phyloP scores from a whole-genome alignment of 2,329 filamentous ascomycete genomes.

The Seiridium cupressi region DNA sequence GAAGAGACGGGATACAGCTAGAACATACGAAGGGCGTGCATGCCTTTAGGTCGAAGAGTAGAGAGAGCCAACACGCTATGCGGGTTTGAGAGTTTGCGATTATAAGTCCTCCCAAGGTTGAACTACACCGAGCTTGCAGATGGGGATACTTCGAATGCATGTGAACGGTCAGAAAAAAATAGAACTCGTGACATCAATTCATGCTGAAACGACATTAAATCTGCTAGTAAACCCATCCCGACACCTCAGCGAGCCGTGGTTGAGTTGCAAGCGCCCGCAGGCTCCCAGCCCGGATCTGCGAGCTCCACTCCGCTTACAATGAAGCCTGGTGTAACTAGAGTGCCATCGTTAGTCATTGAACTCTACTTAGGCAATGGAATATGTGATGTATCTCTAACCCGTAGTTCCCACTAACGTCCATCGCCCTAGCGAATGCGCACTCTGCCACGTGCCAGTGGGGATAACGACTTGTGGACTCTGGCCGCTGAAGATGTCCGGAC shows the following conservation, averaged over 20 bases:
- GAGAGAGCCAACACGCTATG: too few species aligned
- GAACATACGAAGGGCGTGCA: too few species aligned
- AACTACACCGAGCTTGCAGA: too few species aligned
- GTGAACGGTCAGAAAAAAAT: too few species aligned
- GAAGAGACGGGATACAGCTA: too few species aligned
- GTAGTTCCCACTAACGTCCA: constrained; percentile 48
- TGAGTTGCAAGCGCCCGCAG: neutral
- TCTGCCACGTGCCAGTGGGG: constrained; percentile 41
- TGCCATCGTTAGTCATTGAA: neutral
- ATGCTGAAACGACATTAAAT: neutral
- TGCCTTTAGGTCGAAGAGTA: too few species aligned
- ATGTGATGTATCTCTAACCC: constrained; percentile 15
- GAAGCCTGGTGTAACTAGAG: constrained; percentile 8
- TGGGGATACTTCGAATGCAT: too few species aligned
- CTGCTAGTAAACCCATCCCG: neutral
- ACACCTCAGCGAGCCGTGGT: neutral
- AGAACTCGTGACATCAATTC: too few species aligned
- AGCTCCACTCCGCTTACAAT: constrained; percentile 5
- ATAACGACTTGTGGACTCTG: constrained; percentile 44
- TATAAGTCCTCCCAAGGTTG: too few species aligned
- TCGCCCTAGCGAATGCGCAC: constrained; percentile 39
- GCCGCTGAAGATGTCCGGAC: constrained; percentile 38
- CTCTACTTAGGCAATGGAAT: neutral
- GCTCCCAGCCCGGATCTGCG: constrained; percentile 4
- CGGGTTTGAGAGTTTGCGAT: too few species aligned